Base-by-base conservation (phyloP, 768 basidiomycete genomes). In the Cystobasidium tubakii region DNA sequence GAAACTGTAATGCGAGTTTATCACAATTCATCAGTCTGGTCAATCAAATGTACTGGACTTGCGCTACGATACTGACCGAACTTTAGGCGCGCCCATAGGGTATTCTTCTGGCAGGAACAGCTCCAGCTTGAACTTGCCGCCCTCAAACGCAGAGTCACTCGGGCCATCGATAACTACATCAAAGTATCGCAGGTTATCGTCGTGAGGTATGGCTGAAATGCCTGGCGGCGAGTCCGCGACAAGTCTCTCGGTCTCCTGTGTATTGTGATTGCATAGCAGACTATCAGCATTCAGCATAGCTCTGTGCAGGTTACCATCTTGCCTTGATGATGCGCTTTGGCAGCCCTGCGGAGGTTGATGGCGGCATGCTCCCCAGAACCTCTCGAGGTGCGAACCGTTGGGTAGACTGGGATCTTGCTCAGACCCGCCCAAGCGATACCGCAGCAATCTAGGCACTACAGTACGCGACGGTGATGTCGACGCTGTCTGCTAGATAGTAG, bases 1-100 rank as follows among this genome's bases (percentile, higher is more conserved):
- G 76, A 79, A 79, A 21, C 62, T 71, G 31, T 27, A 1, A 2
- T 2, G 43, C 27, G 29, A n/a, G n/a, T n/a, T n/a, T n/a, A n/a
- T n/a, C n/a, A n/a, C n/a, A n/a, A n/a, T n/a, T n/a, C n/a, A n/a
- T 54, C 31, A 4, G 43, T 42, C 29, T 21, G 1, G 43, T 42
- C 27, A 34, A 39, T 34, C 31, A 23, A 23, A 4, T 27, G 27
- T 27, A 25, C 12, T 15, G n/a, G 23, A n/a, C 21, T 54, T 15
- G 17, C 34, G 13, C 88, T 93, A 94, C 72, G 94, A 96, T 78
- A 96, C 84, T 84, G 95, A 97, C 77, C 95, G 86, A 73, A 99
- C 96, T 83, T 99, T 99, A 27, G 96, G 96, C 0, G 96, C 95
- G 63, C 90, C 90, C 96, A 99, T 99, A 0, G 96, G 96, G 83